Conservation (phyloP, 1,139 yeast species). For the Pneumocystis carinii region DNA sequence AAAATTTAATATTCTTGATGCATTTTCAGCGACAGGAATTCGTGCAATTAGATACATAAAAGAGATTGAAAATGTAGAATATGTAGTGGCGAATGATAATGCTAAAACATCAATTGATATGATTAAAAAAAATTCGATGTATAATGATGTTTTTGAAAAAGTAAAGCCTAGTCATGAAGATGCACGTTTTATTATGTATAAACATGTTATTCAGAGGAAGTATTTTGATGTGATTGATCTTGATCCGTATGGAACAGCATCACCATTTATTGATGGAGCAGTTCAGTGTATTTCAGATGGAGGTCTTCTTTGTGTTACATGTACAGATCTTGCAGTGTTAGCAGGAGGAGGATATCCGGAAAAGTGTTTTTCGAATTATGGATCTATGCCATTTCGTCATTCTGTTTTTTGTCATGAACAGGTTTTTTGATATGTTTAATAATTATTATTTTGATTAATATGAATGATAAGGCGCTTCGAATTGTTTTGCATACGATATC, state of each 20-base stretch:
- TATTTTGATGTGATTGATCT: conserved; percentile 75
- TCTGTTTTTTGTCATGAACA: conserved; percentile 84
- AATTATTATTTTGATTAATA: background rate
- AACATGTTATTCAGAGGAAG: conserved; percentile 27
- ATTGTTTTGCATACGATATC: conserved; percentile 65
- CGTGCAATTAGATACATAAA: conserved; percentile 86
- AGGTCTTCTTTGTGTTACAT: conserved; percentile 75
- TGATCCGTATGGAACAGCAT: conserved; percentile 95
- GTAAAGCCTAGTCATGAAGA: conserved; percentile 67
- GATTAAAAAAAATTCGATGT: conserved; percentile 53
- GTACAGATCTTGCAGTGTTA: conserved; percentile 88
- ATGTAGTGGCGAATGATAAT: conserved; percentile 77
- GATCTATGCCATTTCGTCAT: conserved; percentile 65
- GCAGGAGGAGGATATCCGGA: conserved; percentile 97
- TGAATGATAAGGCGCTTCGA: conserved; percentile 45
- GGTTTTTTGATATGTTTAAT: background rate
- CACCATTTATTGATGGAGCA: conserved; percentile 88
- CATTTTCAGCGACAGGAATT: conserved; percentile 85
- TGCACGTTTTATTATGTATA: conserved; percentile 70
- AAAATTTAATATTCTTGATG: conserved; percentile 62
- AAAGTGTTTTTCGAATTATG: conserved; percentile 85
- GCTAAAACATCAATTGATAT: conserved; percentile 75
- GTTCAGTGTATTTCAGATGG: conserved; percentile 65
- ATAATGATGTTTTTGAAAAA: conserved; percentile 40
- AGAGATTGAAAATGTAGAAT: conserved; percentile 61